phyloP scores from a whole-genome alignment of 306 rosid genomes.

The Sicyos baderoa region DNA sequence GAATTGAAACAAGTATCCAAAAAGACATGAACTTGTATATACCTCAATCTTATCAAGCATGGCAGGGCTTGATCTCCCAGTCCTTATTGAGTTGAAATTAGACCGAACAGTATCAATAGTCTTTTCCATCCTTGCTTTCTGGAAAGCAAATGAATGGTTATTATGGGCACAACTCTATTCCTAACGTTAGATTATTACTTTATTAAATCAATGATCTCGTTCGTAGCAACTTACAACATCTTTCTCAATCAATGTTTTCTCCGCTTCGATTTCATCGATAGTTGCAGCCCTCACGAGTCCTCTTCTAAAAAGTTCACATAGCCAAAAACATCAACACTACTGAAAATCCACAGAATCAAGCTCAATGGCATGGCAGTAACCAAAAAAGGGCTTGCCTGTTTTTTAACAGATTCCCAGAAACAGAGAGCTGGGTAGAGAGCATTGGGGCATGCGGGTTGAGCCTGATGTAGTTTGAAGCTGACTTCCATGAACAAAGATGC shows the following conservation, averaged over 20 bases:
- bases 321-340: too few relatives aligned
- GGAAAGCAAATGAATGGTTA: slow-evolving; percentile 14
- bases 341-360: too few relatives aligned
- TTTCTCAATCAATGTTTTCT: slow-evolving; percentile 59
- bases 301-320: too few relatives aligned
- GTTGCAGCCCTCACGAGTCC: slow-evolving; percentile 66
- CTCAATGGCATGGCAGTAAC: neutral
- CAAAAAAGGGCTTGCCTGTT: slow-evolving; percentile 36
- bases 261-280: slow-evolving; percentile 95
- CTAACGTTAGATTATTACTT: neutral
- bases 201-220: neutral
- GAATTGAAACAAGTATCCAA: neutral
- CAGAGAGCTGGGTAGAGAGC: slow-evolving; percentile 31
- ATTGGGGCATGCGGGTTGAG: slow-evolving; percentile 25
- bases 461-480: slow-evolving; percentile 42
- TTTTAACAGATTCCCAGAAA: slow-evolving; percentile 24
- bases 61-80: slow-evolving; percentile 78
- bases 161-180: neutral
- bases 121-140: slow-evolving; percentile 85
- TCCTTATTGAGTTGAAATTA: slow-evolving; percentile 78
- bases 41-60: slow-evolving; percentile 97
- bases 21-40: neutral
- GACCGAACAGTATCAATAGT: slow-evolving; percentile 60
- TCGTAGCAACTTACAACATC: slow-evolving; percentile 56
- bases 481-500: slow-evolving; percentile 35